These are phyloP conservation scores for Xeromyces bisporus DNA, from an alignment of 495 filamentous ascomycete genomes.

Conservation along the genomic window DNA sequence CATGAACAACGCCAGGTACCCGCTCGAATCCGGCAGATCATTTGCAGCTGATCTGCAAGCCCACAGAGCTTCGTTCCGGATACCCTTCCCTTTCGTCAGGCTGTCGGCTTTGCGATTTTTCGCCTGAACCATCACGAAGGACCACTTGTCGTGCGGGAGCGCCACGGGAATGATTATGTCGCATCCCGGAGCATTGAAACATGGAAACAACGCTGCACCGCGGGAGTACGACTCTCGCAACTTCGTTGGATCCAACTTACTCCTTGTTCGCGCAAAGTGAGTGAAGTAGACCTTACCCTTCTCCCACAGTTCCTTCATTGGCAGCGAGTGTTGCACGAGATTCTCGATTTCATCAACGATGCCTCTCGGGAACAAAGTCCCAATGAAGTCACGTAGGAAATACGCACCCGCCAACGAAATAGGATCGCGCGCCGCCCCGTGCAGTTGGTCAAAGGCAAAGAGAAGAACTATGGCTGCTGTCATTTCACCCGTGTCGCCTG, in stretches of 20 bases:
- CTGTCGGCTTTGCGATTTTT: neutral
- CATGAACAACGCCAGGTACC: too few species aligned
- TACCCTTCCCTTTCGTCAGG: neutral
- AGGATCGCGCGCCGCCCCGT: neutral
- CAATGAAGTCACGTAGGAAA: neutral
- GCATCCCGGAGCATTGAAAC: neutral
- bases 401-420: neutral
- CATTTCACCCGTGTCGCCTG: slow-evolving; percentile 33
- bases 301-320: too few species aligned
- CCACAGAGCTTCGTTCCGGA: neutral
- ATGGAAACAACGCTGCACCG: neutral
- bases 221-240: neutral
- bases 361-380: too few species aligned
- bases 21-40: too few species aligned
- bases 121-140: neutral
- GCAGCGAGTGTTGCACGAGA: too few species aligned
- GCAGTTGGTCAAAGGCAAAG: neutral
- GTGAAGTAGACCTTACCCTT: too few species aligned
- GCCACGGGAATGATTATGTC: slow-evolving; percentile 1
- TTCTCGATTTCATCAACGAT: too few species aligned
- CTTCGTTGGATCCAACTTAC: neutral
- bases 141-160: neutral
- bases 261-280: too few species aligned
- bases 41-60: neutral
- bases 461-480: slow-evolving; percentile 9